Evolutionary conservation across 352 stramenopile genomes (phyloP).

Genomic region (Globisporangium irregulare): DNA sequence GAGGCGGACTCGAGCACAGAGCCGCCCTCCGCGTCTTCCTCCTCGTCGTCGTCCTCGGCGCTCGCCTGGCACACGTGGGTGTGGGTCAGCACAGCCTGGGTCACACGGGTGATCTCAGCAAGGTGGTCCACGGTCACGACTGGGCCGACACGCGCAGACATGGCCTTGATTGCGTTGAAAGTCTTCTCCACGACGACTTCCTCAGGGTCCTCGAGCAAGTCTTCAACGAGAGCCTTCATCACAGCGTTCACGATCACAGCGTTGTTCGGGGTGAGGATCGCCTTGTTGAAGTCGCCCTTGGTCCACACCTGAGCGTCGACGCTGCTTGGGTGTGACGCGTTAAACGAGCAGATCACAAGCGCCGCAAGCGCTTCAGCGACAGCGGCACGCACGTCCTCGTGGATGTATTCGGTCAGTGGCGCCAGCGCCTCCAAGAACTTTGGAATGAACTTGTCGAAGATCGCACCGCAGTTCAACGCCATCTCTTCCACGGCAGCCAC

Average conservation of each 20-base stretch:
- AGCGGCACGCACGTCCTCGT: conserved; percentile 80
- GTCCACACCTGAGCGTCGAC: conserved; percentile 83
- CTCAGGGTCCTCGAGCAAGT: conserved; percentile 79
- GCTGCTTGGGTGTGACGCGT: conserved; percentile 65
- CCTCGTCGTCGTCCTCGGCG: conserved; percentile 87
- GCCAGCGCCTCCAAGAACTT: conserved; percentile 80
- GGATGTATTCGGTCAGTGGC: conserved; percentile 82
- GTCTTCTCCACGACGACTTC: conserved; percentile 93
- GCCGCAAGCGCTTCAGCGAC: conserved; percentile 77
- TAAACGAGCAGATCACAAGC: conserved; percentile 85
- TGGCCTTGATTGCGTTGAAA: conserved; percentile 94
- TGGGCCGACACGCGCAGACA: conserved; percentile 91
- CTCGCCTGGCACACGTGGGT: conserved; percentile 90
- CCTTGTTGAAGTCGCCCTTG: conserved; percentile 81
- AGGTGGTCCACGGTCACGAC: conserved; percentile 89
- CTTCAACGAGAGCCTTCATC: conserved; percentile 73
- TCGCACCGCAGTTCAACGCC: conserved; percentile 69
- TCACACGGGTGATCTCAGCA: conserved; percentile 75
- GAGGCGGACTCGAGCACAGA: conserved; percentile 92
- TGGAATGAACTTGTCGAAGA: conserved; percentile 84
- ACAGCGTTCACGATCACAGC: conserved; percentile 69
- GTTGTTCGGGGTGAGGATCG: conserved; percentile 77
- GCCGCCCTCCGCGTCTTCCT: conserved; percentile 93
- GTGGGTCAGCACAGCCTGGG: conserved; percentile 85
- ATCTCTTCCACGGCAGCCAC: conserved; percentile 83